Evolutionary conservation across 176 grass and related monocot species (phyloP).

Genomic region (Hyparrhenia diplandra): DNA sequence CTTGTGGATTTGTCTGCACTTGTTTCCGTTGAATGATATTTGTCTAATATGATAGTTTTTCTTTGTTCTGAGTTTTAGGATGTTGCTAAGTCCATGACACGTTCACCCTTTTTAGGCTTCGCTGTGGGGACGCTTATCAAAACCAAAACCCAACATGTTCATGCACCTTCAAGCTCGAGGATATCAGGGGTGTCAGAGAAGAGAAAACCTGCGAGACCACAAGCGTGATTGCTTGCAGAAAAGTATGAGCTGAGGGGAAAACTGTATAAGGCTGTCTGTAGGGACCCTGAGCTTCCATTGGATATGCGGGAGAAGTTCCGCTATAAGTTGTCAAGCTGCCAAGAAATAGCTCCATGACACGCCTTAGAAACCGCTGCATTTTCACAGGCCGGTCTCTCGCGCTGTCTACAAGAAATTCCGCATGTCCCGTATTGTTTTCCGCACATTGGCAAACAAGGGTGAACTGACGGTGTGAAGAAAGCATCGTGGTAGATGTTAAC

Average conservation of each 20-base stretch:
- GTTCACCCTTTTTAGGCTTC: slow-evolving; percentile 61
- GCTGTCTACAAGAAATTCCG: slow-evolving; percentile 58
- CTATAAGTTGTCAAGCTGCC: slow-evolving; percentile 64
- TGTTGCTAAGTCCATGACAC: slow-evolving; percentile 57
- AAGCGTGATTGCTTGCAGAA: slow-evolving; percentile 68
- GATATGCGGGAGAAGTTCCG: slow-evolving; percentile 59
- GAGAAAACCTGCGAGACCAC: slow-evolving; percentile 57
- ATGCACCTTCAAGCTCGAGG: slow-evolving; percentile 58
- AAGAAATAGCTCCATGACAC: slow-evolving; percentile 71
- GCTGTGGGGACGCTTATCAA: slow-evolving; percentile 50
- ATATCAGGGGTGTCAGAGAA: slow-evolving; percentile 47
- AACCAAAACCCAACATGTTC: slow-evolving; percentile 59
- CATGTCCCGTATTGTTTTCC: slow-evolving; percentile 71
- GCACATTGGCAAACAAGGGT: slow-evolving; percentile 64
- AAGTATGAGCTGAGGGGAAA: slow-evolving; percentile 70
- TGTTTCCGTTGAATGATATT: slow-evolving; percentile 1
- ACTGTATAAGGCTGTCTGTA: slow-evolving; percentile 63
- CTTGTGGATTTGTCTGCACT: background rate
- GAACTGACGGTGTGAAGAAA: slow-evolving; percentile 63
- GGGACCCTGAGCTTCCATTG: slow-evolving; percentile 58
- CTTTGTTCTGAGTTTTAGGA: slow-evolving; percentile 51
- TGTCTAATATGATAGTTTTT: slow-evolving; percentile 34
- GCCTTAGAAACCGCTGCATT: slow-evolving; percentile 65
- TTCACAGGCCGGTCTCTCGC: slow-evolving; percentile 48
- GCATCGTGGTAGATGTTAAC: slow-evolving; percentile 62